A percentile compares a stretch with the other conserved stretches of the same genome.
Conservation (phyloP, 768 basidiomycete genomes). For the Sporobolomyces roseus region DNA sequence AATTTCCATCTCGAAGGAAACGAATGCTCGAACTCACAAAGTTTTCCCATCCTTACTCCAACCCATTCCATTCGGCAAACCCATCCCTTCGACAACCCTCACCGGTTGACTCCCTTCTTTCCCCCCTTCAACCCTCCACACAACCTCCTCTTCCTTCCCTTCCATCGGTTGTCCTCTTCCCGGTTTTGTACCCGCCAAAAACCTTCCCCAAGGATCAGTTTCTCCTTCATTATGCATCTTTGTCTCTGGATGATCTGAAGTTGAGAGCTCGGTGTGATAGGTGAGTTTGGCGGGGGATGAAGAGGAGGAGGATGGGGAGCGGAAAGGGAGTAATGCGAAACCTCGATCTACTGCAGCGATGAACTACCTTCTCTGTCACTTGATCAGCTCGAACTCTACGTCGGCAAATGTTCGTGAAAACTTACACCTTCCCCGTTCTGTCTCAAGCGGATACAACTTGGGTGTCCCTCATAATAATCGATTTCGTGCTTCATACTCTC, state of each 20-base stretch:
- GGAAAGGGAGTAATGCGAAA: constrained; percentile 11
- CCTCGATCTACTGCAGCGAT: constrained; percentile 15
- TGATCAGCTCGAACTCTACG: no score
- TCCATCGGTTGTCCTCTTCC: constrained; percentile 6
- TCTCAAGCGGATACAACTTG: constrained; percentile 14
- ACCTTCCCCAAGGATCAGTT: constrained; percentile 1
- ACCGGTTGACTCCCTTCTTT: constrained; percentile 1
- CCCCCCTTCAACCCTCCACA: constrained; percentile 8
- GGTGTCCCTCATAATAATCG: constrained; percentile 11
- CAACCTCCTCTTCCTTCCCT: constrained; percentile 3
- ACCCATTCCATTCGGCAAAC: constrained; percentile 20
- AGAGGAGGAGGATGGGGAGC: not conserved
- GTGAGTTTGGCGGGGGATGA: not conserved
- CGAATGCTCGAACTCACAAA: not conserved
- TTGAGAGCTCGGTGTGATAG: constrained; percentile 10
- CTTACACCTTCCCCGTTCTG: no score
- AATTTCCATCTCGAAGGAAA: not conserved
- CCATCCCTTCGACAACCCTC: constrained; percentile 4
- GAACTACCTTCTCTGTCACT: no score
- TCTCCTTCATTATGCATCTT: constrained; percentile 27
- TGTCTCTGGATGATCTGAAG: not conserved
- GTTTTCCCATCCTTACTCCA: constrained; percentile 12
- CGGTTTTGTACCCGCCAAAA: constrained; percentile 19
- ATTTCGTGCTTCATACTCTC: constrained; percentile 1
- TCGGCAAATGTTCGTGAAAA: no score